phyloP scores from a whole-genome alignment of 768 basidiomycete species.

The Suillus hirtellus region DNA sequence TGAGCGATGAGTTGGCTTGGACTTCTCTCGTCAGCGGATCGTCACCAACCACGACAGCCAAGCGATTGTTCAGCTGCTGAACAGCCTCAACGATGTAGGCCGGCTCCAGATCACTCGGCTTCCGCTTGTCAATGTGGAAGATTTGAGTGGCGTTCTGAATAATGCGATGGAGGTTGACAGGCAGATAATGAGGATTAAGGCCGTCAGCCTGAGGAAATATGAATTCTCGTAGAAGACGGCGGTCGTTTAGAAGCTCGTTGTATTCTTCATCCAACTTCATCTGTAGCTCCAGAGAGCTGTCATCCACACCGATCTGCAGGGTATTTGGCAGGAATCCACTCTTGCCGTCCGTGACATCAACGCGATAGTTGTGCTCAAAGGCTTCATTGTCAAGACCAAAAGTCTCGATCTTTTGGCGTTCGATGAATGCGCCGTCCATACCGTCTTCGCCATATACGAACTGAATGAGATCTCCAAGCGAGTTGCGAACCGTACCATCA shows the following conservation, averaged over 20 bases:
- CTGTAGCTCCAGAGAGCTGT: slow-evolving; percentile 82
- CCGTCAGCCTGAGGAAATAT: slow-evolving; percentile 80
- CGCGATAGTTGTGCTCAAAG: slow-evolving; percentile 92
- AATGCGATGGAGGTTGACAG: slow-evolving; percentile 94
- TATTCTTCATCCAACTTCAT: slow-evolving; percentile 81
- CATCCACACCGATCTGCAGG: slow-evolving; percentile 86
- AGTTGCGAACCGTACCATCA: slow-evolving; percentile 97
- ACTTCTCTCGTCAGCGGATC: slow-evolving; percentile 74
- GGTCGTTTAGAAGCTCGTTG: slow-evolving; percentile 64
- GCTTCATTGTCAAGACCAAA: slow-evolving; percentile 78
- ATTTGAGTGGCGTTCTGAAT: slow-evolving; percentile 95
- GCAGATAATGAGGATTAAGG: slow-evolving; percentile 78
- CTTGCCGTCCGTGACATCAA: slow-evolving; percentile 85
- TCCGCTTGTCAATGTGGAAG: slow-evolving; percentile 94
- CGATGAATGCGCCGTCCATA: slow-evolving; percentile 98
- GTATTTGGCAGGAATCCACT: slow-evolving; percentile 80
- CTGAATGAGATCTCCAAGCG: slow-evolving; percentile 92
- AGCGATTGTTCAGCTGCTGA: slow-evolving; percentile 66
- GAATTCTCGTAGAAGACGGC: slow-evolving; percentile 75
- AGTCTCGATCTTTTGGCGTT: slow-evolving; percentile 91
- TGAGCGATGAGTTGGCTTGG: slow-evolving; percentile 86
- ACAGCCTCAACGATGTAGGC: slow-evolving; percentile 83
- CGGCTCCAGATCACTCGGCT: slow-evolving; percentile 91
- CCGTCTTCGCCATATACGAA: slow-evolving; percentile 99
- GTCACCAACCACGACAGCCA: slow-evolving; percentile 86